Evolutionary conservation across 768 basidiomycete species (phyloP).

Genomic region (Zangia roseola): DNA sequence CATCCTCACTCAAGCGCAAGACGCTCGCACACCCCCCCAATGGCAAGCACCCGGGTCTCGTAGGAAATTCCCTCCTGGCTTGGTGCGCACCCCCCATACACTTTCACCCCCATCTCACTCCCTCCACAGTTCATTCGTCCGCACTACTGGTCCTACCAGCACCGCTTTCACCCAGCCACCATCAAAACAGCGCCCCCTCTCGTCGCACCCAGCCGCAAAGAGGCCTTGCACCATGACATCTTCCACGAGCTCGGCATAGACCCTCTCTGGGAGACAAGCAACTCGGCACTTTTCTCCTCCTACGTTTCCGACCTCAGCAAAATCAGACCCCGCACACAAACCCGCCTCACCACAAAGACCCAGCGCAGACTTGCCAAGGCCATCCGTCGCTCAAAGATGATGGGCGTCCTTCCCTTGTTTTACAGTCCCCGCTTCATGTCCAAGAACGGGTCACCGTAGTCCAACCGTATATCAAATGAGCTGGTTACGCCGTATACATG

Average conservation of each 20-base stretch:
- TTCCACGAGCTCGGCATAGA: conserved; percentile 73
- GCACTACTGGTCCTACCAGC: conserved; percentile 40
- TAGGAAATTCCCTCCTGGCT: conserved; percentile 23
- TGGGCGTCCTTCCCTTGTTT: conserved; percentile 75
- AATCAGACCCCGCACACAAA: conserved; percentile 67
- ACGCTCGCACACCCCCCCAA: conserved; percentile 6
- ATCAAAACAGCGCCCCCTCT: conserved; percentile 32
- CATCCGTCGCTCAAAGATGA: conserved; percentile 84
- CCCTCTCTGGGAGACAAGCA: conserved; percentile 67
- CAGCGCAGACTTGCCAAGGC: conserved; percentile 83
- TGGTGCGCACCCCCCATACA: conserved; percentile 12
- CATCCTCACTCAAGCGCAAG: conserved; percentile 26
- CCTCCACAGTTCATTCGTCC: conserved; percentile 46
- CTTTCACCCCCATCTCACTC: background rate
- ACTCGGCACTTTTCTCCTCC: conserved; percentile 53
- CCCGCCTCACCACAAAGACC: conserved; percentile 71
- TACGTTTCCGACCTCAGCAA: conserved; percentile 79
- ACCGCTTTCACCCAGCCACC: conserved; percentile 29
- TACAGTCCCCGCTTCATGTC: conserved; percentile 30
- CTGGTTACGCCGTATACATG: background rate
- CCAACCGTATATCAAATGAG: too few species aligned
- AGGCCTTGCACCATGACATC: conserved; percentile 59
- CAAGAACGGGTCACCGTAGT: conserved; percentile 9
- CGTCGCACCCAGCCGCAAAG: conserved; percentile 55
- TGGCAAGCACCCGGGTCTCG: conserved; percentile 28